Percentiles rank a stretch among this genome's conserved stretches.
Evolutionary conservation across 2,329 filamentous ascomycete species (phyloP).

Genomic region (Ceratocystis harringtonii): DNA sequence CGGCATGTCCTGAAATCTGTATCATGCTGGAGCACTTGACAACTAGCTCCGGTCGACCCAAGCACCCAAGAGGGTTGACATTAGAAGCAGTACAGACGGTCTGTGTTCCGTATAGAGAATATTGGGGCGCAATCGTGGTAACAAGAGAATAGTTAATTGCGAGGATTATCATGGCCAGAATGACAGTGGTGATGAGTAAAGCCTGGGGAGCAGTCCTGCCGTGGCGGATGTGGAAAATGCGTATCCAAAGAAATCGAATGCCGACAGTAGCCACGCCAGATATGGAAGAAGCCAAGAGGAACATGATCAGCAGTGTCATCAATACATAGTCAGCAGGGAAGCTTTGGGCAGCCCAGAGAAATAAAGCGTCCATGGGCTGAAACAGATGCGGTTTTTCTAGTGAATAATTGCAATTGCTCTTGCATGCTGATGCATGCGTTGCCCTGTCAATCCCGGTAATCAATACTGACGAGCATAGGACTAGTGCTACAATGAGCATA

Average conservation of each 20-base stretch:
- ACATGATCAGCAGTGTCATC: slow-evolving; percentile 67
- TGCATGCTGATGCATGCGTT: slow-evolving; percentile 82
- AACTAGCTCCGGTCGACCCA: slow-evolving; percentile 53
- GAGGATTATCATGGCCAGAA: slow-evolving; percentile 77
- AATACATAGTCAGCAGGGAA: slow-evolving; percentile 90
- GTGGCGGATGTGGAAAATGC: slow-evolving; percentile 78
- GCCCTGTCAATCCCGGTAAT: slow-evolving; percentile 94
- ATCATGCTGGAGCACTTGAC: slow-evolving; percentile 68
- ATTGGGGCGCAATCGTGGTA: slow-evolving; percentile 91
- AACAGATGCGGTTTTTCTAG: slow-evolving; percentile 77
- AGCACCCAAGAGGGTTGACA: slow-evolving; percentile 56
- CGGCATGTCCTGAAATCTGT: slow-evolving; percentile 48
- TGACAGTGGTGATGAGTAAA: slow-evolving; percentile 74
- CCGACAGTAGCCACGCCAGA: slow-evolving; percentile 74
- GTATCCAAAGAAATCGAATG: slow-evolving; percentile 92
- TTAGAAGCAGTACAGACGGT: slow-evolving; percentile 73
- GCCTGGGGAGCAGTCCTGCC: slow-evolving; percentile 85
- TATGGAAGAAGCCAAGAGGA: slow-evolving; percentile 81
- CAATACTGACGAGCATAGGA: slow-evolving; percentile 84
- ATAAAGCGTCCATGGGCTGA: slow-evolving; percentile 84
- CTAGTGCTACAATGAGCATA: slow-evolving; percentile 55
- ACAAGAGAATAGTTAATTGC: slow-evolving; percentile 86
- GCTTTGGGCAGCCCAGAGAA: slow-evolving; percentile 63
- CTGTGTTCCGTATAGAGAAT: slow-evolving; percentile 85
- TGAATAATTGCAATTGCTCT: slow-evolving; percentile 80